Evolutionary conservation across 2,329 filamentous ascomycete species (phyloP), one percentile per base, ranked within the genome.

Genomic region (Metarhizium rileyi): DNA sequence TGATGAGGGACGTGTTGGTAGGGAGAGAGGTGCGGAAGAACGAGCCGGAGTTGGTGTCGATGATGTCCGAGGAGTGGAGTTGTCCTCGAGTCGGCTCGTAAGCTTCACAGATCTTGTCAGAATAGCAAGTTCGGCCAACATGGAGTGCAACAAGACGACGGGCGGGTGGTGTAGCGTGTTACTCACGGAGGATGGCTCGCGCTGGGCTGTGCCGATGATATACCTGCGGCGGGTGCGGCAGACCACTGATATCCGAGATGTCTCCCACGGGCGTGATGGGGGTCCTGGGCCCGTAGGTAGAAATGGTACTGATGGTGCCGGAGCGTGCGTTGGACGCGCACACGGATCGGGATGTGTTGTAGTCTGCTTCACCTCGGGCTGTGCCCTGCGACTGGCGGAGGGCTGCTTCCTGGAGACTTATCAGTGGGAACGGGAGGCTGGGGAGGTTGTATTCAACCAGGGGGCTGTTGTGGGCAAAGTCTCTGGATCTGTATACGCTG

Each of bases 321-420:
- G 62, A 63, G 40, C 62, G 59, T 8, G 53, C 56, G 48, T 56
- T 61, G 23, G 57, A 56, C 3, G 57, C 59, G 50, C 67, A 67
- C 0, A 58, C 60, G 1, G 53, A 51, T 2, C 55, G 58, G 3
- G 55, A 50, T 30, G 66, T 61, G 1, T 63, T 68, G 44, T 69
- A 65, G 33, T 69, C 67, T 48, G 68, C 66, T 44, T 69, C 63
- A 6, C 66, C 66, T 14, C 63, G 52, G 18, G 63, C 58, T 38
- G 63, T 52, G 20, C 66, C 62, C 23, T 61, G 56, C 7, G 59
- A 58, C 43, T 69, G 67, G 18, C 64, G 26, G 52, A 59, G 59
- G 2, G 66, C 65, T 14, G 67, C 67, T 33, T 69, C 66, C 1
- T 63, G 61, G 16, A 70, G 56, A 47, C 66, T 67, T 44, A 70